Evolutionary conservation across 768 basidiomycete genomes (phyloP).

Genomic region (Agrocybe chaxingu): DNA sequence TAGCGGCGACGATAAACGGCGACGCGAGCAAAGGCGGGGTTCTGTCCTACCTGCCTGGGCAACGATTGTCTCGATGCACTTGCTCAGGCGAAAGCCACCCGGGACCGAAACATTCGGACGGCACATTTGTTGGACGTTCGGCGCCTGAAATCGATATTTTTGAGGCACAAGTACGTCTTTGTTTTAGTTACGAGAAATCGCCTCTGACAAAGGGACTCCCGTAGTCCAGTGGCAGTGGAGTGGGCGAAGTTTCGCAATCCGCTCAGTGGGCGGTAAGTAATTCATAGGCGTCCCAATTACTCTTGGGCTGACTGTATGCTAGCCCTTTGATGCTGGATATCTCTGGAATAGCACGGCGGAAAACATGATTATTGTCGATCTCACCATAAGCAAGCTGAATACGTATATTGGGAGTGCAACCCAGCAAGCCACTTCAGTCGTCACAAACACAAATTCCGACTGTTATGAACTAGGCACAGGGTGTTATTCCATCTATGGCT

Average conservation of each 20-base stretch:
- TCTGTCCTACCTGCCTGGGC: constrained; percentile 78
- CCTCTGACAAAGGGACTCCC: constrained; percentile 44
- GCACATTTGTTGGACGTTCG: constrained; percentile 73
- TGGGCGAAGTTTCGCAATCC: constrained; percentile 74
- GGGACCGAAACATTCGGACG: constrained; percentile 72
- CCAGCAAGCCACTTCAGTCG: constrained; percentile 79
- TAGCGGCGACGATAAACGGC: constrained; percentile 59
- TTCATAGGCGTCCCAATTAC: not conserved
- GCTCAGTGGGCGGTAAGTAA: constrained; percentile 75
- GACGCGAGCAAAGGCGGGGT: constrained; percentile 37
- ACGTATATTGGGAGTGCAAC: constrained; percentile 62
- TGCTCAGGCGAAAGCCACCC: constrained; percentile 82
- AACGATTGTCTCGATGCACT: constrained; percentile 83
- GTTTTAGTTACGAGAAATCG: not conserved
- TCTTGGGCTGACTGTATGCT: constrained; percentile 2
- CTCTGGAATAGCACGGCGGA: constrained; percentile 58
- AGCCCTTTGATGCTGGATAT: constrained; percentile 80
- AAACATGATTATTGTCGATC: constrained; percentile 58
- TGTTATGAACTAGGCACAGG: constrained; percentile 63
- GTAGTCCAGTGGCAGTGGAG: constrained; percentile 11
- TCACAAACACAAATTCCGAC: constrained; percentile 60
- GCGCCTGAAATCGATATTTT: constrained; percentile 92
- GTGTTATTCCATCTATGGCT: constrained; percentile 77
- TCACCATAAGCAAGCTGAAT: constrained; percentile 54
- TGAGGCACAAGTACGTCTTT: constrained; percentile 61